Conservation (phyloP, 2,329 filamentous ascomycete species). For the Colletotrichum neosansevieriae region DNA sequence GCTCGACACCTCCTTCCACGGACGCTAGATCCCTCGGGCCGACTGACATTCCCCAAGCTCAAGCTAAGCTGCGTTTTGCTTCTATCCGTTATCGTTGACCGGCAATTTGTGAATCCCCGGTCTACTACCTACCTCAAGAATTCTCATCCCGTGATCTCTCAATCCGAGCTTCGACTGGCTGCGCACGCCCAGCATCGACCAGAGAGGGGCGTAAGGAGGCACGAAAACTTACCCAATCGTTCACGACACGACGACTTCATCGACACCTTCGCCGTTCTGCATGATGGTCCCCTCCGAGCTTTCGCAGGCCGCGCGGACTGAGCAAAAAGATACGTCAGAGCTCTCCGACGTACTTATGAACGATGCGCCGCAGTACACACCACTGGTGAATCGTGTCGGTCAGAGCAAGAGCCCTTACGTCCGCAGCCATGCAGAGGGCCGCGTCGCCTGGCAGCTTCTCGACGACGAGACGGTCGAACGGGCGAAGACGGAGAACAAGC, state of each 20-base stretch:
- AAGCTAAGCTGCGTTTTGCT: background rate
- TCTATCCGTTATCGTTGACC: slow-evolving; percentile 1
- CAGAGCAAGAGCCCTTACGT: slow-evolving; percentile 67
- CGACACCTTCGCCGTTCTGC: background rate
- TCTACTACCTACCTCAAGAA: background rate
- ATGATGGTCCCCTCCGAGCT: slow-evolving; percentile 55
- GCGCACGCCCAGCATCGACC: background rate
- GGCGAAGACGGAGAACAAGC: slow-evolving; percentile 84
- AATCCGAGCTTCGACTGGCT: background rate
- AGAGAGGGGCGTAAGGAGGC: background rate
- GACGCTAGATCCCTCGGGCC: slow-evolving; percentile 15
- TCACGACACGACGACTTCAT: background rate
- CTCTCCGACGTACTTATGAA: slow-evolving; percentile 43
- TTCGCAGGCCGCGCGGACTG: slow-evolving; percentile 39
- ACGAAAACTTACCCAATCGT: too few species aligned
- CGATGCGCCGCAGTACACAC: slow-evolving; percentile 34
- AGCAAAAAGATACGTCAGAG: slow-evolving; percentile 47
- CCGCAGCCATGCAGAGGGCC: slow-evolving; percentile 80
- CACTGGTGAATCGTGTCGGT: slow-evolving; percentile 52
- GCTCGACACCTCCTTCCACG: background rate
- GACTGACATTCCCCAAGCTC: background rate
- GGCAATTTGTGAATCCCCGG: background rate
- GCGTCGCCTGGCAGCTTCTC: slow-evolving; percentile 93
- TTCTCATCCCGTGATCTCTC: slow-evolving; percentile 2
- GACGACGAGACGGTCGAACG: slow-evolving; percentile 80